These are phyloP conservation scores for Pyrenochaeta sp. DNA, from an alignment of 2,329 filamentous ascomycete species.

Conservation along the genomic window DNA sequence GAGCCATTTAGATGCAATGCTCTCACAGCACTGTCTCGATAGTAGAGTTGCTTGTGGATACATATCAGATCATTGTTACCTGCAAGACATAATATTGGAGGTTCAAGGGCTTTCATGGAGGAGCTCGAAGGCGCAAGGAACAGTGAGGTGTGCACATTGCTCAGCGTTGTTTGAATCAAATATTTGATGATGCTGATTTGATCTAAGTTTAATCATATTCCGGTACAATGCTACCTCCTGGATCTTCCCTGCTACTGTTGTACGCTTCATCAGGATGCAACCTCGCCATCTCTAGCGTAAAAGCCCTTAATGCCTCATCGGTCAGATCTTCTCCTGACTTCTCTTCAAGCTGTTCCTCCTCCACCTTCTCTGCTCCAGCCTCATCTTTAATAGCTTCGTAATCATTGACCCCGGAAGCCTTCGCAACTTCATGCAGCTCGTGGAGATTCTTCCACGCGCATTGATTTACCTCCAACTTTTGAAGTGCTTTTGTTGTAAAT, in stretches of 20 bases:
- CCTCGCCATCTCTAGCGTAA: constrained; percentile 2
- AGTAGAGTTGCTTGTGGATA: too few species aligned
- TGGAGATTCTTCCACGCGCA: background rate
- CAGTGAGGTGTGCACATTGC: too few species aligned
- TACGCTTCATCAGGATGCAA: background rate
- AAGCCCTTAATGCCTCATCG: constrained; percentile 6
- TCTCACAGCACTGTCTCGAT: too few species aligned
- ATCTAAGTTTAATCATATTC: background rate
- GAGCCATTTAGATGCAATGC: too few species aligned
- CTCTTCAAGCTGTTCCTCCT: constrained; percentile 4
- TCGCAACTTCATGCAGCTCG: constrained; percentile 1
- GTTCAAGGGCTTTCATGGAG: too few species aligned
- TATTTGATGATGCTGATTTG: too few species aligned
- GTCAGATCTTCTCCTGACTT: constrained; percentile 12
- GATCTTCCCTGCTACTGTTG: background rate
- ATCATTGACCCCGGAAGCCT: background rate
- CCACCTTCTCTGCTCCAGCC: constrained; percentile 1
- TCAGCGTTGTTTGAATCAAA: too few species aligned
- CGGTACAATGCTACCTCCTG: background rate
- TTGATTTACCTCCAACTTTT: background rate
- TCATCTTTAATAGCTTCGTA: background rate
- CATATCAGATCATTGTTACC: too few species aligned
- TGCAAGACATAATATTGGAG: too few species aligned
- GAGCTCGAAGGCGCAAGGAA: too few species aligned
- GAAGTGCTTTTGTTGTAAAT: constrained; percentile 10